Evolutionary conservation across 768 basidiomycete genomes (phyloP).

Genomic region (Amanita pseudoporphyria): DNA sequence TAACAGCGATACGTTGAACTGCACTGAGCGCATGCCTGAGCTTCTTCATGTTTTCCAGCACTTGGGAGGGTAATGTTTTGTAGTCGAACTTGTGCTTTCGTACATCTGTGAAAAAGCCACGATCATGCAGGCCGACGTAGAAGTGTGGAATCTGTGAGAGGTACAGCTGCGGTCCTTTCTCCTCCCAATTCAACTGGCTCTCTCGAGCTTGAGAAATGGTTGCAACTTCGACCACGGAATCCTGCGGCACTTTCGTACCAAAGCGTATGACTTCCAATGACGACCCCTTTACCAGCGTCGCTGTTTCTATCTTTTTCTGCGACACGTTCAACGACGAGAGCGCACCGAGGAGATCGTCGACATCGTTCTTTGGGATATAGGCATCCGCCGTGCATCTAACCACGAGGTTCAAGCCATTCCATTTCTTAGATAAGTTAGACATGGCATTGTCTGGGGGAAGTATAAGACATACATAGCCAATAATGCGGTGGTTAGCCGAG

Average conservation of each 20-base stretch:
- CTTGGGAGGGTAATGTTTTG: neutral
- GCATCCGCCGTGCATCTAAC: conserved; percentile 33
- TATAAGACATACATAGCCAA: conserved; percentile 13
- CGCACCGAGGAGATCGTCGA: neutral
- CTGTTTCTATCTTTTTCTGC: neutral
- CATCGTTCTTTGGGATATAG: conserved; percentile 11
- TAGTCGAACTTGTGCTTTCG: conserved; percentile 3
- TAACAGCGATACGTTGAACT: neutral
- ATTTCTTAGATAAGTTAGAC: conserved; percentile 20
- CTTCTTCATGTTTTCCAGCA: neutral
- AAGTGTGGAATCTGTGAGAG: conserved; percentile 37
- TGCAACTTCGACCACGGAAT: conserved; percentile 7
- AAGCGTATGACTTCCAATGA: conserved; percentile 24
- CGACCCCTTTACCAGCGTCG: conserved; percentile 17
- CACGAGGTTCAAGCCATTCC: conserved; percentile 30
- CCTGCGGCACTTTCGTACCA: conserved; percentile 27
- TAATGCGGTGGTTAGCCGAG: conserved; percentile 28
- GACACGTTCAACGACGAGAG: conserved; percentile 1
- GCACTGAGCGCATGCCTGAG: neutral
- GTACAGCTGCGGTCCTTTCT: conserved; percentile 37
- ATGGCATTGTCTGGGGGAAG: conserved; percentile 14
- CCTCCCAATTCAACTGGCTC: conserved; percentile 27
- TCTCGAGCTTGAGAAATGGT: conserved; percentile 2
- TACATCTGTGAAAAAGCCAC: conserved; percentile 26
- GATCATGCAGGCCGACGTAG: conserved; percentile 30